A percentile compares a stretch with the other conserved stretches of the same genome.
These are phyloP conservation scores for Suhomyces maxii DNA, from an alignment of 1,139 yeast genomes.

Conservation along the genomic window DNA sequence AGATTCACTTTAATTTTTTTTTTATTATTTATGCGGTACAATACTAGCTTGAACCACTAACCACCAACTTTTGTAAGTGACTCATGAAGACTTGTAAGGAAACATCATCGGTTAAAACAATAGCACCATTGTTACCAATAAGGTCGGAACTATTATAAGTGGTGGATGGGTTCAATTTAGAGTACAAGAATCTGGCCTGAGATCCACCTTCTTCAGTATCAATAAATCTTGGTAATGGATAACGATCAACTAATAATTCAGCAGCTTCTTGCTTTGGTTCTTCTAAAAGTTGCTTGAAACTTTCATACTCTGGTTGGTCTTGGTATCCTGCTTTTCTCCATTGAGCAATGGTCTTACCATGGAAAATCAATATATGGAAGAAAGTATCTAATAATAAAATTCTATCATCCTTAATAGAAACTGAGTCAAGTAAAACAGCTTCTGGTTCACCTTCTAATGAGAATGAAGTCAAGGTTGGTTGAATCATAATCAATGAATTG, in stretches of 20 bases:
- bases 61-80: slow-evolving; percentile 83
- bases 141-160: slow-evolving; percentile 66
- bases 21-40: not conserved
- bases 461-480: slow-evolving; percentile 90
- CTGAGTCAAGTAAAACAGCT: slow-evolving; percentile 92
- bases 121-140: slow-evolving; percentile 59
- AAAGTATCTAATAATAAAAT: slow-evolving; percentile 89
- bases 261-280: slow-evolving; percentile 94
- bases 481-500: slow-evolving; percentile 95
- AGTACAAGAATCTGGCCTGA: slow-evolving; percentile 93
- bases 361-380: slow-evolving; percentile 93
- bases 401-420: slow-evolving; percentile 86
- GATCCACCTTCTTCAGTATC: slow-evolving; percentile 98
- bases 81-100: slow-evolving; percentile 89
- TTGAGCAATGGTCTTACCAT: slow-evolving; percentile 90
- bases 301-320: slow-evolving; percentile 84
- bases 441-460: slow-evolving; percentile 79
- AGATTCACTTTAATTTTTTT: slow-evolving; percentile 1
- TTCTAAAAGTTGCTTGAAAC: slow-evolving; percentile 80
- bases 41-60: slow-evolving; percentile 44
- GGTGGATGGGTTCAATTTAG: slow-evolving; percentile 91
- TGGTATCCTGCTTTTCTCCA: slow-evolving; percentile 98
- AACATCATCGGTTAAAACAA: slow-evolving; percentile 93
- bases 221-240: slow-evolving; percentile 94
- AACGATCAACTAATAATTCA: slow-evolving; percentile 84